Evolutionary conservation across 768 basidiomycete genomes (phyloP).

Genomic region (Lentinula raphanica): DNA sequence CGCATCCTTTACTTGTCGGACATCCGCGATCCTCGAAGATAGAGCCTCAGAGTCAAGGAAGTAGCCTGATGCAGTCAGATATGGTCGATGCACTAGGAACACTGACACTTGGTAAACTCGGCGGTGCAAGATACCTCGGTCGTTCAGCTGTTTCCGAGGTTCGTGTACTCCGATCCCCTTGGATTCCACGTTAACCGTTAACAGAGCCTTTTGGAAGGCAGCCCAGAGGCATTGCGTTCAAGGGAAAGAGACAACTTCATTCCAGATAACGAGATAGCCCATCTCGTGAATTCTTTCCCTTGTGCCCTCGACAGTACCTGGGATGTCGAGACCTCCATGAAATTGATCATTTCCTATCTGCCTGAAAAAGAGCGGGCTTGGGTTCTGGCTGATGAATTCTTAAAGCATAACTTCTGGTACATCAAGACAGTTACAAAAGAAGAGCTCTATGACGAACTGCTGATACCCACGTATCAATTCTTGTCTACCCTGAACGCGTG

Average conservation of each 20-base stretch:
- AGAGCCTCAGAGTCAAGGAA: too few species aligned
- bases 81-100: constrained; percentile 2
- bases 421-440: neutral
- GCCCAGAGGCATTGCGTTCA: neutral
- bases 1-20: constrained; percentile 49
- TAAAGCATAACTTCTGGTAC: constrained; percentile 28
- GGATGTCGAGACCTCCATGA: constrained; percentile 15
- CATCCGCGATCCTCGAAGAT: constrained; percentile 17
- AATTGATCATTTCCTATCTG: constrained; percentile 20
- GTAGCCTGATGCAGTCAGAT: too few species aligned
- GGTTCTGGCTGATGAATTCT: constrained; percentile 39
- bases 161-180: neutral
- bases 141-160: constrained; percentile 11
- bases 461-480: constrained; percentile 22
- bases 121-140: constrained; percentile 8
- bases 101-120: neutral
- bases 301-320: constrained; percentile 16
- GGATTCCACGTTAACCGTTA: neutral
- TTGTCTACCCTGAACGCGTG: constrained; percentile 17
- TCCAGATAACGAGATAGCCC: constrained; percentile 16
- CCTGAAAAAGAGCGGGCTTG: constrained; percentile 32
- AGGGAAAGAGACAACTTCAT: constrained; percentile 7
- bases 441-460: constrained; percentile 31
- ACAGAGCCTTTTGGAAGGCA: neutral
- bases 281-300: constrained; percentile 21